Evolutionary conservation across 768 basidiomycete genomes (phyloP).

Genomic region (Tricholoma sp.): DNA sequence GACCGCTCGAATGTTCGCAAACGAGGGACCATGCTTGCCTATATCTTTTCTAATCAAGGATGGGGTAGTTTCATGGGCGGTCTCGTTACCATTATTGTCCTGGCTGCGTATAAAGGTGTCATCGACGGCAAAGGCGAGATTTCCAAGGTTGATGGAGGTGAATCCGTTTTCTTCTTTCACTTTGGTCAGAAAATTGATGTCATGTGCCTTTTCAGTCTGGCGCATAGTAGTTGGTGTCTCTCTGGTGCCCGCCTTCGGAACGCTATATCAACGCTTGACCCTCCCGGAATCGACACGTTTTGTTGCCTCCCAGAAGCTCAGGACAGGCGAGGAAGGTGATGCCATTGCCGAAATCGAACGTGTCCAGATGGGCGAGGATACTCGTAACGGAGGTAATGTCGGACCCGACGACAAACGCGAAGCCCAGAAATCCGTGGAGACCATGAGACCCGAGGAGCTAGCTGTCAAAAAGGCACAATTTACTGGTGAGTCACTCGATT

Average conservation of each 20-base stretch:
- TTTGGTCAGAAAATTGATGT: not conserved
- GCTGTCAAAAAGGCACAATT: constrained; percentile 47
- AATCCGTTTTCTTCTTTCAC: constrained; percentile 9
- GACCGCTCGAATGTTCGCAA: constrained; percentile 63
- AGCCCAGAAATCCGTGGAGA: constrained; percentile 1
- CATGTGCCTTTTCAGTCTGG: constrained; percentile 43
- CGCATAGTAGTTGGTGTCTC: constrained; percentile 70
- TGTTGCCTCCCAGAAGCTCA: constrained; percentile 35
- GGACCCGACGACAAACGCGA: not conserved
- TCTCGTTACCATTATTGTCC: constrained; percentile 57
- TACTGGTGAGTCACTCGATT: constrained; percentile 26
- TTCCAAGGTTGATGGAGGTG: constrained; percentile 67
- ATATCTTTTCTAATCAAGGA: constrained; percentile 74
- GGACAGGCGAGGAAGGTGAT: constrained; percentile 15
- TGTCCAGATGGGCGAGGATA: constrained; percentile 24
- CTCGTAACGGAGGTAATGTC: constrained; percentile 14
- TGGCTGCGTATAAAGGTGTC: constrained; percentile 55
- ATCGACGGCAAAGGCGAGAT: constrained; percentile 57
- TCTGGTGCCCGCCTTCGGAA: constrained; percentile 69
- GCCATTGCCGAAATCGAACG: constrained; percentile 28
- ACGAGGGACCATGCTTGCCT: constrained; percentile 69
- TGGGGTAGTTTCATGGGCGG: constrained; percentile 70
- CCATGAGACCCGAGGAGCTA: constrained; percentile 17
- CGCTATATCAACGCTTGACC: constrained; percentile 72
- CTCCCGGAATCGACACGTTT: constrained; percentile 65